A percentile compares a stretch with the other conserved stretches of the same genome.
phyloP scores from a whole-genome alignment of 768 basidiomycete genomes.

The Boletus subparvulus region DNA sequence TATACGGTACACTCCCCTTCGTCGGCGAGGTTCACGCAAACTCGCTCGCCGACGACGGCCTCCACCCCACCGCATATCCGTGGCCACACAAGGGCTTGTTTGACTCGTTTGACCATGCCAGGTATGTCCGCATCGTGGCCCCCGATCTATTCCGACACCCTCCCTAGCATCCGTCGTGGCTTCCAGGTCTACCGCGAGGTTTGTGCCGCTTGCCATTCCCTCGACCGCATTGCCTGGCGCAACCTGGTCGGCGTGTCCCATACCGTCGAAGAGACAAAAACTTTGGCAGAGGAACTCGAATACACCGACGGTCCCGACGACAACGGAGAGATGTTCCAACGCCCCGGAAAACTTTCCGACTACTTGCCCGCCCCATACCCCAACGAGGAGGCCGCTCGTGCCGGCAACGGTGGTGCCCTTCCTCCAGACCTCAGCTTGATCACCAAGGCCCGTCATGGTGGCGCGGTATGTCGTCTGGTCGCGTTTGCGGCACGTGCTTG shows the following conservation, averaged over 20 bases:
- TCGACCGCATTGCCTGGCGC: slow-evolving; percentile 99
- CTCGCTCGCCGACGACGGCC: slow-evolving; percentile 89
- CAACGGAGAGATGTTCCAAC: slow-evolving; percentile 96
- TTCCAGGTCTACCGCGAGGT: slow-evolving; percentile 99
- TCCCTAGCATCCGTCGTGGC: slow-evolving; percentile 83
- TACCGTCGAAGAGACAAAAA: slow-evolving; percentile 84
- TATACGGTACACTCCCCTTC: slow-evolving; percentile 89
- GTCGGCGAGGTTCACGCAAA: slow-evolving; percentile 91
- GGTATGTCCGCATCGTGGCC: slow-evolving; percentile 51
- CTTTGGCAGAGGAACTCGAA: slow-evolving; percentile 95
- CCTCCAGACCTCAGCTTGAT: slow-evolving; percentile 98
- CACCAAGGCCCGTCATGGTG: slow-evolving; percentile 96
- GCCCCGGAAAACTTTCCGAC: slow-evolving; percentile 97
- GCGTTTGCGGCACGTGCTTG: neutral
- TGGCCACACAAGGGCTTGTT: slow-evolving; percentile 89
- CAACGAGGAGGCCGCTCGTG: slow-evolving; percentile 96
- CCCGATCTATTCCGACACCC: slow-evolving; percentile 3
- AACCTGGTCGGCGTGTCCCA: slow-evolving; percentile 98
- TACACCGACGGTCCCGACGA: slow-evolving; percentile 95
- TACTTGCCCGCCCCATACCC: slow-evolving; percentile 95
- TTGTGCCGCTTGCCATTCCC: slow-evolving; percentile 97
- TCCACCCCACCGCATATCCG: slow-evolving; percentile 83
- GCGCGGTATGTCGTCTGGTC: slow-evolving; percentile 62
- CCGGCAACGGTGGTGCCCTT: slow-evolving; percentile 90
- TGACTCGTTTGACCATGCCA: slow-evolving; percentile 94